A percentile compares a stretch with the other conserved stretches of the same genome.
Conservation (phyloP, 2,329 filamentous ascomycete genomes). For the Capronia coronata region DNA sequence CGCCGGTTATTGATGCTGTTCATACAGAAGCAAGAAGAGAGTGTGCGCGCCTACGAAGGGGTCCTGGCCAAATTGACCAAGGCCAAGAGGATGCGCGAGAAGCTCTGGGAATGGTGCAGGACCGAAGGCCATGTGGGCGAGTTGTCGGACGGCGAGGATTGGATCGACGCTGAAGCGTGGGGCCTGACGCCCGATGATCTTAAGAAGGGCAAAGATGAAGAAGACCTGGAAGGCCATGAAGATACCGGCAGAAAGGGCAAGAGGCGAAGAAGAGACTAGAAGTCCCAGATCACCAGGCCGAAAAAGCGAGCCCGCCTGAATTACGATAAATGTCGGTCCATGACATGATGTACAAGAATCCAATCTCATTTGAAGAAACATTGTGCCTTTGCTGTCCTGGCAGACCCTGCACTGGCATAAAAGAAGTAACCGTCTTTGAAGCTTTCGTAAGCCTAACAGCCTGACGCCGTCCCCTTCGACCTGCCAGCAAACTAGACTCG, state of each 20-base stretch:
- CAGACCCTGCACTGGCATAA: too few species aligned
- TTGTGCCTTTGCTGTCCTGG: too few species aligned
- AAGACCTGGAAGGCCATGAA: conserved; percentile 44
- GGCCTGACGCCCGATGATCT: conserved; percentile 49
- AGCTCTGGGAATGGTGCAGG: conserved; percentile 55
- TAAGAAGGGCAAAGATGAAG: conserved; percentile 55
- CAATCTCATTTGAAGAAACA: conserved; percentile 1
- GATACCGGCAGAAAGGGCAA: conserved; percentile 24
- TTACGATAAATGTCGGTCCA: not conserved
- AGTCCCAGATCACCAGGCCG: conserved; percentile 1
- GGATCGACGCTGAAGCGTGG: conserved; percentile 60
- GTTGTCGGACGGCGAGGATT: conserved; percentile 63
- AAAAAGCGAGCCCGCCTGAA: not conserved
- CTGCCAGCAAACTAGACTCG: not conserved
- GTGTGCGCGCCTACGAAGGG: conserved; percentile 51
- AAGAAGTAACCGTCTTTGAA: not conserved
- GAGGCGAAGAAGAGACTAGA: conserved; percentile 24
- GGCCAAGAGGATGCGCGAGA: conserved; percentile 54
- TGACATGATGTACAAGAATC: not conserved
- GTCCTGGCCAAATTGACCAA: conserved; percentile 52
- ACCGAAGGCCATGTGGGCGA: conserved; percentile 59
- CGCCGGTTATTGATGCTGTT: conserved; percentile 55
- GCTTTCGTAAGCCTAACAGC: not conserved
- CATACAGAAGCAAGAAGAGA: conserved; percentile 61
- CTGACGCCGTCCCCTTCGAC: not conserved